Base-by-base conservation (phyloP, 768 basidiomycete species). In the Pleurotus cornucopiae region DNA sequence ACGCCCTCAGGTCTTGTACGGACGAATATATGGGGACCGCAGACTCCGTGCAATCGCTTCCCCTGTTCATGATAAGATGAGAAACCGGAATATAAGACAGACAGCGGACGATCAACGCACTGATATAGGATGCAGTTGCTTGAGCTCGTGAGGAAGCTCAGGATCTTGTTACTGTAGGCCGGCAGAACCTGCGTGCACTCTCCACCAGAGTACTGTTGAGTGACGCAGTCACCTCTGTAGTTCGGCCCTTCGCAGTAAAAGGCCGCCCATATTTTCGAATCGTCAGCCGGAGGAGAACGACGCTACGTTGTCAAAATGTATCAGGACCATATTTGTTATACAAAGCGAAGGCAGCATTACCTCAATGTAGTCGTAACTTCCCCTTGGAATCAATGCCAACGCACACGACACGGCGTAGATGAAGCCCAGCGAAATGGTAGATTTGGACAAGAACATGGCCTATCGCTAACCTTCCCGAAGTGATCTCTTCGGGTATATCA, bases 191-290 rank as follows among this genome's bases (percentile, higher is more conserved):
- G 30, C 13, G 23, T 34, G 48, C 48, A 49, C 38, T 14, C 26
- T 14, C 34, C 34, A 16, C 14, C 5, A 9, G 23, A n/a, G 48
- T n/a, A 49, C 34, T 49, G 30, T 37, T 49, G 48, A 7, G 48
- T 49, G n/a, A 23, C 38, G 48, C 48, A 49, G n/a, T 49, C 16
- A 2, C 48, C 48, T 6, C 48, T 26, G 26, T 49, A 49, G 34
- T 49, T 49, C n/a, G 48, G 48, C 16, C 48, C 48, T 34, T 49
- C 48, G 48, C 48, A 49, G 26, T 34, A 49, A 18, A 49, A 49
- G 16, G 48, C 48, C 11, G 48, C 30, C 48, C 48, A 49, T n/a
- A 37, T 34, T 9, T 34, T 34, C 4, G 30, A 34, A 11, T 34
- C 30, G 30, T 34, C 7, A 11, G 9, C 30, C 30, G 30, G 30